Base-by-base conservation (phyloP, 768 basidiomycete species). In the Leccinum imitatum region DNA sequence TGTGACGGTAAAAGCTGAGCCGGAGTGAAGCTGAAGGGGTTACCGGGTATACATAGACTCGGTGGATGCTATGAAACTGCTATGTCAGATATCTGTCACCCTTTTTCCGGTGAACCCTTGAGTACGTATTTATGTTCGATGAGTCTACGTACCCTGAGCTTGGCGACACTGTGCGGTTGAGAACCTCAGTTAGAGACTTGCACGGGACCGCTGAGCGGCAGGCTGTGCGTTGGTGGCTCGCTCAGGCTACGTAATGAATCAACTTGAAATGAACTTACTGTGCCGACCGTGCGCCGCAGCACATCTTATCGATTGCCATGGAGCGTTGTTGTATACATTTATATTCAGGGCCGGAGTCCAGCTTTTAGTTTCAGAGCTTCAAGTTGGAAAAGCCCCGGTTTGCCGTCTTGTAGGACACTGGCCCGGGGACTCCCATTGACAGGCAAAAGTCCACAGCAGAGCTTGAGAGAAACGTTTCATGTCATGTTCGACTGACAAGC, bases 1-100 rank as follows among this genome's bases (percentile, higher is more conserved):
- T 1, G 21, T 31, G 3, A 31, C 33, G 23, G 53, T 60, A 4
- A 66, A 62, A 54, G 47, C 60, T 19, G 67, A 69, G 10, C 53
- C 63, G 11, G 61, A 55, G 27, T 61, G 53, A 59, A 23, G 30
- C 25, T 21, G 4, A 17, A 37, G 14, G 14, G 33, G 31, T 1
- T n/a, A 15, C 25, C 10, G 14, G 11, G 19, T 30, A 9, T 30
- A 30, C 30, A 27, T 7, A 27, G 21, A 23, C 15, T 27, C 25
- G 25, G 25, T 8, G 25, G 7, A 59, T 50, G 35, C 25, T 17
- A 21, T 35, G 10, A 23, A 25, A 25, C 6, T 27, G 9, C 25
- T 19, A 19, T n/a, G 11, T 27, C 17, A 19, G 47, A 33, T 8
- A 41, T 14, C 25, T 44, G n/a, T 48, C 27, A 30, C 33, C 15